These are phyloP conservation scores for Pythium aquatile DNA, from an alignment of 352 stramenopile genomes.

Conservation along the genomic window DNA sequence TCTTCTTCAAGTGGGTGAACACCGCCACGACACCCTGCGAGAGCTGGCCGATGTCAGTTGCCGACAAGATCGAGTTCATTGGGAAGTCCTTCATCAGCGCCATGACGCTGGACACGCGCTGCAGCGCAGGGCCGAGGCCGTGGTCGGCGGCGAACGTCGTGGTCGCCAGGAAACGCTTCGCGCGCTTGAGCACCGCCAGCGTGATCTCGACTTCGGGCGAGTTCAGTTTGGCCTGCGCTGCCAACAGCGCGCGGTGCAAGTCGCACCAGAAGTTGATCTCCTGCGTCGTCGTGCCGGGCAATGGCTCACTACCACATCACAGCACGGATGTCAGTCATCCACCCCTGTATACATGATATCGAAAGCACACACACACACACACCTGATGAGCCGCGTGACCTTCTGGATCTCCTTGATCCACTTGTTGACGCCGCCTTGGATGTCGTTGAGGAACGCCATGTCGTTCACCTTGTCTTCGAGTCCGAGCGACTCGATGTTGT, in stretches of 20 bases:
- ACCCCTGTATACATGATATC: no score
- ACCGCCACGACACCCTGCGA: slow-evolving; percentile 77
- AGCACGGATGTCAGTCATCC: not conserved
- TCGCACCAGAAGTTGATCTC: slow-evolving; percentile 96
- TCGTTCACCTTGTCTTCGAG: slow-evolving; percentile 84
- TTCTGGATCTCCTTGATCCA: slow-evolving; percentile 97
- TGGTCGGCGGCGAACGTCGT: slow-evolving; percentile 91
- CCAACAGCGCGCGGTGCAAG: slow-evolving; percentile 85
- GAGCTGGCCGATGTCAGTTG: slow-evolving; percentile 83
- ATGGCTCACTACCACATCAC: slow-evolving; percentile 50
- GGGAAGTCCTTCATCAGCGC: slow-evolving; percentile 92
- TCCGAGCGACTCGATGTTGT: slow-evolving; percentile 73
- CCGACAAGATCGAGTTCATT: slow-evolving; percentile 90
- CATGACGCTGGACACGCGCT: slow-evolving; percentile 90
- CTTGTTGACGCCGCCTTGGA: slow-evolving; percentile 89
- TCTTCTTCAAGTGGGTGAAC: slow-evolving; percentile 90
- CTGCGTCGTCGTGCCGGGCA: slow-evolving; percentile 87
- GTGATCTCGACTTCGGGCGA: slow-evolving; percentile 92
- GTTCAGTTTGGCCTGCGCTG: slow-evolving; percentile 82
- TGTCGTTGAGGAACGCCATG: slow-evolving; percentile 82
- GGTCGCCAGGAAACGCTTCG: slow-evolving; percentile 89
- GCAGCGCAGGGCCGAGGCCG: slow-evolving; percentile 77
- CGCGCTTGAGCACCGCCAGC: slow-evolving; percentile 88
- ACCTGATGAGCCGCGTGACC: slow-evolving; percentile 87
- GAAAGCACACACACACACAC: not conserved